A percentile compares a stretch with the other conserved stretches of the same genome.
Conservation (phyloP, 768 basidiomycete species). For the Gloeopeniophorella convolvens region DNA sequence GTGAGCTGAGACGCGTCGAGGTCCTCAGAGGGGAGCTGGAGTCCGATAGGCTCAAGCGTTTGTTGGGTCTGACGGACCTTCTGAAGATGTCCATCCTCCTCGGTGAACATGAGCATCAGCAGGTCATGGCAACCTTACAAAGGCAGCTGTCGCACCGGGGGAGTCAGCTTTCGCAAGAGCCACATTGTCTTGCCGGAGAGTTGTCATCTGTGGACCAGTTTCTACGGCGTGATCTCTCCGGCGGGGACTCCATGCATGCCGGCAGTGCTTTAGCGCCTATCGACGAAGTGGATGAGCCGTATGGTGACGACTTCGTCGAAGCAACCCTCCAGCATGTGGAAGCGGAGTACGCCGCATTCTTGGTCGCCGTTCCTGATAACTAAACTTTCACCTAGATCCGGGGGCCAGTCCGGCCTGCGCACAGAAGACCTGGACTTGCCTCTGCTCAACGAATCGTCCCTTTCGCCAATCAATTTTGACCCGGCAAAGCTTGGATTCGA, state of each 20-base stretch:
- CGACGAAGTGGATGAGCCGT: not conserved
- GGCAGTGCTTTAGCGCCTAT: not conserved
- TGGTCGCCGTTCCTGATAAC: not conserved
- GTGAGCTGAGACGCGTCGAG: constrained; percentile 41
- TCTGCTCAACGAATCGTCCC: not conserved
- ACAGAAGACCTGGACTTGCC: constrained; percentile 3
- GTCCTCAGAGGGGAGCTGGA: constrained; percentile 53
- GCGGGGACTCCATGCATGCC: not conserved
- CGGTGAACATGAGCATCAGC: constrained; percentile 11
- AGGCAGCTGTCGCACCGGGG: not conserved
- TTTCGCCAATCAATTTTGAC: not conserved
- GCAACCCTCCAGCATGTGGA: not conserved
- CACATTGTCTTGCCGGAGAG: not conserved
- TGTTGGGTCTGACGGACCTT: constrained; percentile 31
- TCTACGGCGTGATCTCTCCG: not conserved
- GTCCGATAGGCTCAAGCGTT: constrained; percentile 46
- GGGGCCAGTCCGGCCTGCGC: not conserved
- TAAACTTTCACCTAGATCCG: not conserved
- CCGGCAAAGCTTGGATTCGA: constrained; percentile 43
- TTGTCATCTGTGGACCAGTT: not conserved
- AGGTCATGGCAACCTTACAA: constrained; percentile 33
- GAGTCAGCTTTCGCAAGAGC: not conserved
- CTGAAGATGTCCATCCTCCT: constrained; percentile 21
- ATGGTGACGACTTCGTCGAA: not conserved
- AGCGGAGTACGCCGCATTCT: not conserved